Evolutionary conservation across 306 rosid species (phyloP).

Genomic region (Cyamopsis tetragonoloba): DNA sequence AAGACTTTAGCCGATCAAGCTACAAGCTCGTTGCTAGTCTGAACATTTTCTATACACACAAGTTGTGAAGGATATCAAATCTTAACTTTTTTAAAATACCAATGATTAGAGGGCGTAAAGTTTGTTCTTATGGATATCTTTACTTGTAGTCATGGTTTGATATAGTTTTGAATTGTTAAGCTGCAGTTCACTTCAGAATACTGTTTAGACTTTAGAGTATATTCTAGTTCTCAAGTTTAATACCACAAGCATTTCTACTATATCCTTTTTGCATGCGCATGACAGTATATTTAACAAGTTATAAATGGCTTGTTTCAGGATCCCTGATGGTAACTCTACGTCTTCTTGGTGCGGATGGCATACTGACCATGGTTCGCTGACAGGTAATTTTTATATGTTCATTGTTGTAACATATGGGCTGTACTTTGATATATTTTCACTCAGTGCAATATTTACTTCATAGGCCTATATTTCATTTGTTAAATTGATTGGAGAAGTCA

Average conservation of each 20-base stretch:
- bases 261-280: constrained; percentile 14
- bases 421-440: background rate
- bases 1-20: background rate
- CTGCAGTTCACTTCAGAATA: background rate
- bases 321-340: constrained; percentile 40
- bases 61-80: constrained; percentile 3
- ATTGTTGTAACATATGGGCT: background rate
- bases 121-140: background rate
- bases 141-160: background rate
- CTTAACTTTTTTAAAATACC: no score
- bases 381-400: constrained; percentile 51
- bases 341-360: constrained; percentile 99
- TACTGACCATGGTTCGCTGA: constrained; percentile 92
- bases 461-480: background rate
- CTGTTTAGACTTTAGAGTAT: background rate
- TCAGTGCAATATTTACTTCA: background rate
- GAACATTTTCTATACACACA: constrained; percentile 4
- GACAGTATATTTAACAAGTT: constrained; percentile 14
- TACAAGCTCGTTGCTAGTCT: background rate
- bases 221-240: constrained; percentile 3
- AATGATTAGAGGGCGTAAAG: background rate
- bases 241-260: background rate
- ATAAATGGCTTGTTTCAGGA: constrained; percentile 41
- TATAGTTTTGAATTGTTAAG: background rate
- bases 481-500: constrained; percentile 6